Percentiles rank a stretch among this genome's conserved stretches.
phyloP scores from a whole-genome alignment of 2,329 filamentous ascomycete species.

The Zymoseptoria ardabiliae region DNA sequence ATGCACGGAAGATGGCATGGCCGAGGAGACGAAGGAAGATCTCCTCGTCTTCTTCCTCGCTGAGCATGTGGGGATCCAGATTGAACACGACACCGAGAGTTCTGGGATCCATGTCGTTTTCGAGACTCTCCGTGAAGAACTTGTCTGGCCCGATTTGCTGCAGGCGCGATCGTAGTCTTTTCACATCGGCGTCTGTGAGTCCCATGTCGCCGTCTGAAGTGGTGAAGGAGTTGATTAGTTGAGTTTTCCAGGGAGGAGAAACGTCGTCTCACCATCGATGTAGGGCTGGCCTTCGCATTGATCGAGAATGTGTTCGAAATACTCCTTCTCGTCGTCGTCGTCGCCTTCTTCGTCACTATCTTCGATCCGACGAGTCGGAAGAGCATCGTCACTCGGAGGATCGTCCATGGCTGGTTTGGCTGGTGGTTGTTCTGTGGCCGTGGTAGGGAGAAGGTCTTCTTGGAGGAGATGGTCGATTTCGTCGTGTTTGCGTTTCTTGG shows the following conservation, averaged over 20 bases:
- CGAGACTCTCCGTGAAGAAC: slow-evolving; percentile 68
- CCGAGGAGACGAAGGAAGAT: slow-evolving; percentile 66
- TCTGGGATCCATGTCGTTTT: slow-evolving; percentile 64
- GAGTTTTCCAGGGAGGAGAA: neutral
- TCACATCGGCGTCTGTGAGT: slow-evolving; percentile 8
- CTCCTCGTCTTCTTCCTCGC: slow-evolving; percentile 54
- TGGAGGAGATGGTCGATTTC: neutral
- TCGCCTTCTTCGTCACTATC: slow-evolving; percentile 5
- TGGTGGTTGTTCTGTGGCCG: neutral
- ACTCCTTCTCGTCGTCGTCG: slow-evolving; percentile 5
- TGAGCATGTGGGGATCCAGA: slow-evolving; percentile 55
- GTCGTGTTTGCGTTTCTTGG: slow-evolving; percentile 5
- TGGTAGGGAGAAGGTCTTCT: neutral
- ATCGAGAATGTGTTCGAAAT: slow-evolving; percentile 8
- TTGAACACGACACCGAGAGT: slow-evolving; percentile 83
- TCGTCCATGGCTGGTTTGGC: neutral
- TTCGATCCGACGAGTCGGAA: neutral
- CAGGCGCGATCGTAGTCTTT: slow-evolving; percentile 35
- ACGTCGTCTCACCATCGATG: neutral
- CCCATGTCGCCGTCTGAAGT: slow-evolving; percentile 13
- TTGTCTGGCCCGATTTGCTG: slow-evolving; percentile 68
- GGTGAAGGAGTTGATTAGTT: slow-evolving; percentile 6
- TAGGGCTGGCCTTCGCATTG: slow-evolving; percentile 4
- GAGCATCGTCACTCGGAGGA: neutral
- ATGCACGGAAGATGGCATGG: slow-evolving; percentile 70